Conservation (phyloP, 371 early-diverging fungal genomes). For the Mortierella sp. region DNA sequence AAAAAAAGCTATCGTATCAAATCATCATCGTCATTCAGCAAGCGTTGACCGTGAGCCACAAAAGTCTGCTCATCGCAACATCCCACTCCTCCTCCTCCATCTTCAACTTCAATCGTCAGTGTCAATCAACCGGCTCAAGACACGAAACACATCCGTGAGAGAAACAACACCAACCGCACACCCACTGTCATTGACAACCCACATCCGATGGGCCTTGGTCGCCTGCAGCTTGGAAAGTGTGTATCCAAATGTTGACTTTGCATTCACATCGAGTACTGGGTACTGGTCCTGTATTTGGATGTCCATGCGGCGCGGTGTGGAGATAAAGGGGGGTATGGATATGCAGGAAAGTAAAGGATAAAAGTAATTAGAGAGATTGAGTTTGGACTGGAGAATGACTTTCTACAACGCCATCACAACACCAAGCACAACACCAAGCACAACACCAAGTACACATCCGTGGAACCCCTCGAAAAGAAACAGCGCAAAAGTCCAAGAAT, state of each 20-base stretch:
- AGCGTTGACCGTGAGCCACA: not conserved
- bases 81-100: not conserved
- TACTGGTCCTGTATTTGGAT: conserved; percentile 66
- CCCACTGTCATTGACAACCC: conserved; percentile 77
- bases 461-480: not conserved
- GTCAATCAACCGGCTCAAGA: conserved; percentile 57
- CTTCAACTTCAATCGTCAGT: not conserved
- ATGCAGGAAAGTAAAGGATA: not conserved
- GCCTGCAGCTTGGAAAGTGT: conserved; percentile 85
- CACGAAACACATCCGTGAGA: conserved; percentile 81
- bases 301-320: no score
- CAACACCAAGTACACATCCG: not conserved
- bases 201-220: conserved; percentile 86
- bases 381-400: not conserved
- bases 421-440: not conserved
- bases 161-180: conserved; percentile 77
- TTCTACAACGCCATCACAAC: not conserved
- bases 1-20: not conserved
- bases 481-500: not conserved
- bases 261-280: conserved; percentile 85
- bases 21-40: not conserved
- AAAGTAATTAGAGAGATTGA: not conserved
- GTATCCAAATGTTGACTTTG: conserved; percentile 76
- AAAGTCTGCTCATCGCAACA: not conserved
- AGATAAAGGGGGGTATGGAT: no score